These are phyloP conservation scores for Fomitopsis serialis DNA, from an alignment of 768 basidiomycete genomes.

Conservation along the genomic window DNA sequence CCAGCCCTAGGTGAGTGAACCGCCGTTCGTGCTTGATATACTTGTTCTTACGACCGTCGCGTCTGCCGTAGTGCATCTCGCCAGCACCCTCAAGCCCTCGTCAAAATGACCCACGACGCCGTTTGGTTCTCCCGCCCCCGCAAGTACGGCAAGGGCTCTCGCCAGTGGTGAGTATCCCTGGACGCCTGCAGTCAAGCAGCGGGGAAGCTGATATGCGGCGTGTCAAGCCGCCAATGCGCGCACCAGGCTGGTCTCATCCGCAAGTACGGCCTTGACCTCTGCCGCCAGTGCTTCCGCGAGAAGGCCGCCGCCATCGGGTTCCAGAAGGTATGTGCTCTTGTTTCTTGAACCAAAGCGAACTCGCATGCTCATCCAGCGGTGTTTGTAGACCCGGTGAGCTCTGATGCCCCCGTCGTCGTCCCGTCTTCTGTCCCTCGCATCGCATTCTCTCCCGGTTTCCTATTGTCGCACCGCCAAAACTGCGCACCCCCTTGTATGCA, in stretches of 20 bases:
- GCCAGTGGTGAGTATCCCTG: constrained; percentile 71
- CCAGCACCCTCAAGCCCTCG: constrained; percentile 14
- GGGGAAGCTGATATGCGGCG: constrained; percentile 10
- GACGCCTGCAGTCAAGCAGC: neutral
- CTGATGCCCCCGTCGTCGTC: constrained; percentile 1
- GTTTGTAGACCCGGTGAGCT: constrained; percentile 17
- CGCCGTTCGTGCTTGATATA: neutral
- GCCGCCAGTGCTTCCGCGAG: constrained; percentile 98
- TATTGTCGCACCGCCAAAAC: constrained; percentile 6
- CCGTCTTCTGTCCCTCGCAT: constrained; percentile 7
- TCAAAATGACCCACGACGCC: constrained; percentile 94
- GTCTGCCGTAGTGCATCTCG: neutral
- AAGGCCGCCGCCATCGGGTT: constrained; percentile 92
- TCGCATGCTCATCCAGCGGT: neutral
- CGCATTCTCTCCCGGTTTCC: neutral
- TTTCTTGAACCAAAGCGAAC: neutral
- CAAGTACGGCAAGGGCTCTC: constrained; percentile 92
- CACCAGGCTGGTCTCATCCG: constrained; percentile 98
- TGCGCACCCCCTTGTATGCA: constrained; percentile 15
- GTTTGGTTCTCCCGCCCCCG: constrained; percentile 97
- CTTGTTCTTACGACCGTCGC: neutral
- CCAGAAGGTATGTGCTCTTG: constrained; percentile 59
- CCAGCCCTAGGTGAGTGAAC: constrained; percentile 12
- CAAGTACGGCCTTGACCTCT: constrained; percentile 95
- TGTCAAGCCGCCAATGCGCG: constrained; percentile 82